phyloP scores from a whole-genome alignment of 345 rosid species.

The Gossypium ekmanianum region DNA sequence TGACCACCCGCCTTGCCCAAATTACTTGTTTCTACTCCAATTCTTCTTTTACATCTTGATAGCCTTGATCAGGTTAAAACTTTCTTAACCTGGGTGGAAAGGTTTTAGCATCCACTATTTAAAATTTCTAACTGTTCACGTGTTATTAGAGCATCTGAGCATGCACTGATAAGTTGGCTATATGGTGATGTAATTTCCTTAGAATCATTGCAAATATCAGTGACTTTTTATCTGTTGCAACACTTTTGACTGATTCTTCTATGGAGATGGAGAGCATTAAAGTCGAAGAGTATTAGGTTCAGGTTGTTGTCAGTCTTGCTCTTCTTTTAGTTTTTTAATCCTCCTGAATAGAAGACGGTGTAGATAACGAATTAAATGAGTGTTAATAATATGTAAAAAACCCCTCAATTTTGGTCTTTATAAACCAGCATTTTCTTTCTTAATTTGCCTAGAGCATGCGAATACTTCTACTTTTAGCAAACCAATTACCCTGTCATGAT shows the following conservation, averaged over 20 bases:
- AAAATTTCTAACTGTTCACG: neutral
- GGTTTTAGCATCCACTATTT: neutral
- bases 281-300: neutral
- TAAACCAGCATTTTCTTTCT: neutral
- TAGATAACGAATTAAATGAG: neutral
- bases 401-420: neutral
- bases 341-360: neutral
- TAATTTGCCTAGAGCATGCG: neutral
- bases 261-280: neutral
- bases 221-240: neutral
- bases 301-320: neutral
- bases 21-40: constrained; percentile 2
- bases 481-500: neutral
- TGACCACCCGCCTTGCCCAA: neutral
- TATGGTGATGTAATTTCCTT: neutral
- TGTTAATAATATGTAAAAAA: neutral
- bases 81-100: neutral
- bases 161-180: neutral
- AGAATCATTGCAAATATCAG: constrained; percentile 1
- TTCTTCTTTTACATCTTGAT: neutral
- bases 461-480: neutral
- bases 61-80: constrained; percentile 7
- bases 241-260: neutral
- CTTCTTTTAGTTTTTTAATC: neutral
- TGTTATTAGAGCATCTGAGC: neutral